Evolutionary conservation across 2,329 filamentous ascomycete species (phyloP).

Genomic region (Ilyonectria robusta): DNA sequence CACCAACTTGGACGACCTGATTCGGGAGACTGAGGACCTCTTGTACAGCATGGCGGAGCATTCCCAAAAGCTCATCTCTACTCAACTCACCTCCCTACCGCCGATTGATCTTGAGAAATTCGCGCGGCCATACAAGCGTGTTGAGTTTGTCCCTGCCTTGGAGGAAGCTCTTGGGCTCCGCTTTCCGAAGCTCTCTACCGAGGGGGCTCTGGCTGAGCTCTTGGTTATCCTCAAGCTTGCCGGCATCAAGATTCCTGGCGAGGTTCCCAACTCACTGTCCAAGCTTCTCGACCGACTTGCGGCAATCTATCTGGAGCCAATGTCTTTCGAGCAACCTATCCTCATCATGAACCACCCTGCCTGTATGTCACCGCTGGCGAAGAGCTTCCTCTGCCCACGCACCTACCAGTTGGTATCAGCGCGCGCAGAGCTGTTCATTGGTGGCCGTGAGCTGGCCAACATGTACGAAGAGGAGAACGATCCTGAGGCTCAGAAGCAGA

Average conservation of each 20-base stretch:
- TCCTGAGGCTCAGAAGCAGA: slow-evolving; percentile 86
- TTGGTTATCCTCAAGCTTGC: slow-evolving; percentile 68
- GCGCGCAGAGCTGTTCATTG: slow-evolving; percentile 87
- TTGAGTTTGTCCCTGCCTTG: slow-evolving; percentile 88
- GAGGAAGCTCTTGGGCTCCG: slow-evolving; percentile 75
- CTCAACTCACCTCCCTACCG: slow-evolving; percentile 61
- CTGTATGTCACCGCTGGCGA: slow-evolving; percentile 91
- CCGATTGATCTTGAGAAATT: slow-evolving; percentile 65
- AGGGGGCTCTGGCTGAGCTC: slow-evolving; percentile 72
- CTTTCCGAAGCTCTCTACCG: slow-evolving; percentile 73
- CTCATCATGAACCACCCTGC: slow-evolving; percentile 94
- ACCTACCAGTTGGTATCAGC: slow-evolving; percentile 83
- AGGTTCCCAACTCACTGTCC: slow-evolving; percentile 71
- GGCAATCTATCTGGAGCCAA: slow-evolving; percentile 82
- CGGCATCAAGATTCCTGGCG: slow-evolving; percentile 75
- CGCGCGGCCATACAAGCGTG: slow-evolving; percentile 70
- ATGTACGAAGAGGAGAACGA: slow-evolving; percentile 99
- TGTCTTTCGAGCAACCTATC: slow-evolving; percentile 76
- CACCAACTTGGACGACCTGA: slow-evolving; percentile 81
- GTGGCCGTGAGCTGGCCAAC: slow-evolving; percentile 88
- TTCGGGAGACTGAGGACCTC: slow-evolving; percentile 81
- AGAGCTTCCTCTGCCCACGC: slow-evolving; percentile 81
- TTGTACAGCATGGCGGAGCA: slow-evolving; percentile 71
- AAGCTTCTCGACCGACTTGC: slow-evolving; percentile 87
- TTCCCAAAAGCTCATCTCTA: slow-evolving; percentile 62